Evolutionary conservation across 257 asterid species (phyloP), one percentile per base, ranked within the genome.

Genomic region (Nyctanthes arbortristis): DNA sequence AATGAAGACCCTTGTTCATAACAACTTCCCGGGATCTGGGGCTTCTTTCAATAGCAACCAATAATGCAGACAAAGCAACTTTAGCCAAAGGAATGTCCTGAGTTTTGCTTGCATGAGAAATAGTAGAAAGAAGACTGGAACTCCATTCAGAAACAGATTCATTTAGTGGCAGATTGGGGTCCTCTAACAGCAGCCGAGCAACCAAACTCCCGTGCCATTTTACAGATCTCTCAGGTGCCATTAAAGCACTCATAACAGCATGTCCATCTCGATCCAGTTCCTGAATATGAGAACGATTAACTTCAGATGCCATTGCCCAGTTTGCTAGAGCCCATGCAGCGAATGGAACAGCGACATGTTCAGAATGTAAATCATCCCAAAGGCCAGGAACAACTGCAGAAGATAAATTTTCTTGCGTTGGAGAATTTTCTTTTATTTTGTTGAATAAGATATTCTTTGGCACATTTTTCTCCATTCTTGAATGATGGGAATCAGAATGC

Each of bases 301-400:
- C 78, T 81, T 88, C 96, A 49, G 99, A 91, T 73, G 96, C 96
- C 95, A 85, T 89, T 61, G 99, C 99, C 99, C 99, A 94, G 75
- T 88, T 94, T 33, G 97, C 97, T 70, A 94, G 86, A 39, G 99
- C 99, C 99, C 99, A 94, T 31, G 99, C 94, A 79, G 99, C 97
- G 78, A 94, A 94, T 9, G 97, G 99, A 64, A 94, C 96, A 3
- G 97, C 97, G 28, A 94, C 96, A 68, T 91, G 97, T 73, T 91
- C 93, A 66, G 87, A 94, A 73, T 94, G 88, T 82, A 94, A 85
- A 86, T 94, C 99, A 86, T 94, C 99, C 99, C 99, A 94, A 65
- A 94, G 96, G 52, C 99, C 99, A 72, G 99, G 97, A 68, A 94
- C 87, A 62, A 91, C 97, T 31, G 85, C 77, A 33, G 93, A 84